phyloP scores from a whole-genome alignment of 352 stramenopile species.

The Pythium dissotocum region DNA sequence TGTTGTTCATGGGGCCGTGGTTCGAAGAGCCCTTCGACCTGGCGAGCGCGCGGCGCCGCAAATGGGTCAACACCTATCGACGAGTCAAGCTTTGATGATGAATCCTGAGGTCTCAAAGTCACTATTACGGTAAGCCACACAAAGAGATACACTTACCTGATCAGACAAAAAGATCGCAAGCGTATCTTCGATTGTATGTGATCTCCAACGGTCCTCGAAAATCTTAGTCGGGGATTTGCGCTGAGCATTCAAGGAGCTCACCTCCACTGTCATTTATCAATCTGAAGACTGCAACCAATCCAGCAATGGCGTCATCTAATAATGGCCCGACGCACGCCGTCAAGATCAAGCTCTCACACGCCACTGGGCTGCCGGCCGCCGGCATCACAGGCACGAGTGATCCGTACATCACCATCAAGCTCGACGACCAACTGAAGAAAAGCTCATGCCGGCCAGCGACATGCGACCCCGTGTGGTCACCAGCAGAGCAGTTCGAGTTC shows the following conservation, averaged over 20 bases:
- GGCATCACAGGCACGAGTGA: slow-evolving; percentile 38
- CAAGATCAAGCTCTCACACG: slow-evolving; percentile 33
- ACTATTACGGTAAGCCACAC: too few species aligned
- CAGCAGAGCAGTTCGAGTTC: slow-evolving; percentile 41
- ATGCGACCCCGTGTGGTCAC: slow-evolving; percentile 34
- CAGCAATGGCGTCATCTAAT: neutral
- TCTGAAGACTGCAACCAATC: neutral
- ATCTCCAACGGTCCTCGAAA: too few species aligned
- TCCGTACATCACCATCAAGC: slow-evolving; percentile 35
- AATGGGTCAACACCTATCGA: neutral
- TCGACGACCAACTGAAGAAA: slow-evolving; percentile 24
- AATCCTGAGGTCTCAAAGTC: too few species aligned
- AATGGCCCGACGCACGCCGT: slow-evolving; percentile 15
- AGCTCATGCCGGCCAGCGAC: slow-evolving; percentile 31
- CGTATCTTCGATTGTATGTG: too few species aligned
- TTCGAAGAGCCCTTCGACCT: neutral
- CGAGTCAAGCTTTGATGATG: too few species aligned
- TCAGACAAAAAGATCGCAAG: too few species aligned
- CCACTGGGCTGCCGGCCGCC: slow-evolving; percentile 28
- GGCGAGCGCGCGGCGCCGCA: neutral
- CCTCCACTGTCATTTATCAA: neutral
- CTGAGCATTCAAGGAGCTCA: too few species aligned
- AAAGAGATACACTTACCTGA: too few species aligned
- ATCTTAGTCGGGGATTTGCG: too few species aligned
- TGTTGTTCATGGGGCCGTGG: neutral